phyloP scores from a whole-genome alignment of 2,329 filamentous ascomycete species.

The Talaromyces marneffei region DNA sequence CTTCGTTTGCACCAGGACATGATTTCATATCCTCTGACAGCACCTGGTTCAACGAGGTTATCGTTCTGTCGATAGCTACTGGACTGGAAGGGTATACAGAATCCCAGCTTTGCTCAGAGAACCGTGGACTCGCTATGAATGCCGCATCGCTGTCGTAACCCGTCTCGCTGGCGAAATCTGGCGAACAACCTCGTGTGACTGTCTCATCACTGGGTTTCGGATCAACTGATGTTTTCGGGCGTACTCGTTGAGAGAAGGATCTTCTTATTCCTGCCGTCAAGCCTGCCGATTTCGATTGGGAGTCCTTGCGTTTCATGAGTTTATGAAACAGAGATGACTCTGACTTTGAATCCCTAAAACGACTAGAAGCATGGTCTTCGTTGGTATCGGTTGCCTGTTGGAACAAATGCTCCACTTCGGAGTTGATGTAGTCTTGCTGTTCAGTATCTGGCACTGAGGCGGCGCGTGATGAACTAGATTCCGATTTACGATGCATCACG shows the following conservation, averaged over 20 bases:
- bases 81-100: slow-evolving; percentile 5
- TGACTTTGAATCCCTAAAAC: not conserved
- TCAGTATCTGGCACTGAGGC: not conserved
- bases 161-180: slow-evolving; percentile 32
- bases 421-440: not conserved
- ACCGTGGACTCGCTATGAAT: slow-evolving; percentile 31
- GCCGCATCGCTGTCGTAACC: slow-evolving; percentile 41
- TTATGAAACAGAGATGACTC: slow-evolving; percentile 4
- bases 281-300: not conserved
- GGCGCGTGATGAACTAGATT: not conserved
- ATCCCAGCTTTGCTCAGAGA: slow-evolving; percentile 17
- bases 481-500: not conserved
- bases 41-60: slow-evolving; percentile 12
- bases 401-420: slow-evolving; percentile 7
- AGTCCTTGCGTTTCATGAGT: slow-evolving; percentile 1
- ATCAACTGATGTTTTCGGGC: not conserved
- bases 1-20: not conserved
- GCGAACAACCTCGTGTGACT: not conserved
- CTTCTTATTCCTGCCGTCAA: not conserved
- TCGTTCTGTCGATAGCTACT: slow-evolving; percentile 1
- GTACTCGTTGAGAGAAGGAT: not conserved
- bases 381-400: slow-evolving; percentile 3
- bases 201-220: not conserved
- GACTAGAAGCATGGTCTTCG: not conserved
- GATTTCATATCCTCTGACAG: slow-evolving; percentile 6